Evolutionary conservation across 331 rosid species (phyloP), one percentile per base, ranked within the genome.

Genomic region (Acacia concinna): DNA sequence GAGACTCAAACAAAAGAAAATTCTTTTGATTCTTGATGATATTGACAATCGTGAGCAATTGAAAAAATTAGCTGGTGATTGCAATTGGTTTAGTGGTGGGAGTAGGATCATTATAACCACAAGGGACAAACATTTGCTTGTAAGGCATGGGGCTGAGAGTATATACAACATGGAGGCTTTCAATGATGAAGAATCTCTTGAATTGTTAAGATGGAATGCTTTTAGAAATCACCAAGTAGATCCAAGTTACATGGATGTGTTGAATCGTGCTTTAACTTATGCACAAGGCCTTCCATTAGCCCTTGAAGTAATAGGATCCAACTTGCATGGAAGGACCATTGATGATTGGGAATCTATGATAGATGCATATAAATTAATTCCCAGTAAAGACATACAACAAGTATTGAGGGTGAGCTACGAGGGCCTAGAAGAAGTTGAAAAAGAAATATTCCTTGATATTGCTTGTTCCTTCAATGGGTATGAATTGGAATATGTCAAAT

Each of bases 21-120:
- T 10, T 25, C 65, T 27, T 8, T 57, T n/a, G 59, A 51, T 51
- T 51, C 63, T 56, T 3, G 63, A 56, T n/a, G 3, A 56, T 23
- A 6, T 56, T 23, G 63, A 56, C 17, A 56, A 23, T 2, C 12
- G 0, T 21, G 17, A 56, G 4, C 32, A 56, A 25, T 11, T 56
- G 10, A 10, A 25, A 56, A 25, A 25, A 60, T 14, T 60, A 28
- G 67, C 67, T 11, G 67, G 67, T 28, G 67, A 4, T 12, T 14
- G 5, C 4, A 0, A 13, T 60, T 89, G 87, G 87, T 87, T 89
- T 60, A 89, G 84, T 31, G 20, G 23, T 1, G 90, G 93, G 47
- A 89, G 93, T 46, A 60, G 81, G 72, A 74, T 87, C 27, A 73
- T 89, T 43, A 37, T 87, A n/a, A 87, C 91, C 0, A 81, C 89